Conservation (phyloP, 2,329 filamentous ascomycete genomes). For the Phaeosphaeriaceae sp. region DNA sequence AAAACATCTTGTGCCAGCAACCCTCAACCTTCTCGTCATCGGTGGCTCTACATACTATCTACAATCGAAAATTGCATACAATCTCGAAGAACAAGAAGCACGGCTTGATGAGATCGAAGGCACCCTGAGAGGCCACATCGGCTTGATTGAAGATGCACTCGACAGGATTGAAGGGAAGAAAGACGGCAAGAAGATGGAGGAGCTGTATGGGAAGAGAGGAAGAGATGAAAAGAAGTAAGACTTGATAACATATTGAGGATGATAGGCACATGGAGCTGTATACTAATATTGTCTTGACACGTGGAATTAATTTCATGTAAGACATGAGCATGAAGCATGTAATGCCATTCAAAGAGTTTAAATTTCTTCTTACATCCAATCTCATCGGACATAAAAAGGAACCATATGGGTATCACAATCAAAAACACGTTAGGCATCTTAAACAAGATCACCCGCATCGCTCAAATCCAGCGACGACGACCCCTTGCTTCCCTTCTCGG, state of each 20-base stretch:
- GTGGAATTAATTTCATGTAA: no score
- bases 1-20: conserved; percentile 9
- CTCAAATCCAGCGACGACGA: not conserved
- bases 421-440: not conserved
- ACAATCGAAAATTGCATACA: conserved; percentile 49
- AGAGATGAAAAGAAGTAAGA: conserved; percentile 25
- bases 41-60: conserved; percentile 29
- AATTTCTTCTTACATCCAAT: no score
- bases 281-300: no score
- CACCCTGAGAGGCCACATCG: conserved; percentile 56
- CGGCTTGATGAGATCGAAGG: conserved; percentile 58
- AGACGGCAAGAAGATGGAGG: conserved; percentile 44
- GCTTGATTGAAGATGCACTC: conserved; percentile 55
- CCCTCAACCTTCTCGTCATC: conserved; percentile 29
- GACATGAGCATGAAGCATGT: no score
- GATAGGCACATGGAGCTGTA: no score
- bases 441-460: not conserved
- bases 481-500: not conserved
- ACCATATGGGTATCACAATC: not conserved
- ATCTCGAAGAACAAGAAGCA: conserved; percentile 57
- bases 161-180: conserved; percentile 54
- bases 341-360: no score
- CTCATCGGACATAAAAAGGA: no score
- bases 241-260: not conserved
- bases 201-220: conserved; percentile 38